Evolutionary conservation across 306 rosid species (phyloP), one percentile per base, ranked within the genome.

Genomic region (Medicago truncatula): DNA sequence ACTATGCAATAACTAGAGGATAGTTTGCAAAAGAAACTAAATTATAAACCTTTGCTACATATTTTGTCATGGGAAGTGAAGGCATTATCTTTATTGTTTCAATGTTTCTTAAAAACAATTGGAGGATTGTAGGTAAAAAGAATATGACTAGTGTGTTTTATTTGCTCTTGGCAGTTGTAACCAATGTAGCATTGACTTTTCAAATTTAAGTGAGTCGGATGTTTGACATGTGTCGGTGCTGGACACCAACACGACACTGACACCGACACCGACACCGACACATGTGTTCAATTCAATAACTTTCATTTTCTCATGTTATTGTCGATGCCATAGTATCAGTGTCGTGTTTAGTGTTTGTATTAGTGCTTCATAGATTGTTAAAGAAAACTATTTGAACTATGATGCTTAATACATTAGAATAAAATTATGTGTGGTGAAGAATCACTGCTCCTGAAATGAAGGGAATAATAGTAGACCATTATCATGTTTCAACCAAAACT

Each of bases 381-480:
- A 70, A 36, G 2, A 2, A 74, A 47, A 49, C 11, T 62, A 34
- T 36, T 12, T 11, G 11, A 63, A 47, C 71, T 25, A 12, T 16
- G 20, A 20, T 18, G 18, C 40, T 28, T 60, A 8, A 75, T 64
- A 12, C 18, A 36, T 58, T 58, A 57, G 41, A 7, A 43, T 17
- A 31, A 16, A 76, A 44, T n/a, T 10, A 38, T 9, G 2, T 9
- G 62, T 21, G 41, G 53, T 77, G 47, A 78, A 62, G 9, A 73
- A 72, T 25, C 31, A 71, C 59, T 62, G 47, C 65, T 67, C 23
- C 46, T 34, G 53, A 20, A 59, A 18, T 46, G 63, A 41, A 69
- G 67, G 36, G 63, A 46, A 64, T 72, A 54, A 18, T 54, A 62
- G 61, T 56, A 50, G 54, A 50, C 70, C 66, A 28, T 39, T 71